Evolutionary conservation across 305 asterid genomes (phyloP).

Genomic region (Fraxinus paxiana): DNA sequence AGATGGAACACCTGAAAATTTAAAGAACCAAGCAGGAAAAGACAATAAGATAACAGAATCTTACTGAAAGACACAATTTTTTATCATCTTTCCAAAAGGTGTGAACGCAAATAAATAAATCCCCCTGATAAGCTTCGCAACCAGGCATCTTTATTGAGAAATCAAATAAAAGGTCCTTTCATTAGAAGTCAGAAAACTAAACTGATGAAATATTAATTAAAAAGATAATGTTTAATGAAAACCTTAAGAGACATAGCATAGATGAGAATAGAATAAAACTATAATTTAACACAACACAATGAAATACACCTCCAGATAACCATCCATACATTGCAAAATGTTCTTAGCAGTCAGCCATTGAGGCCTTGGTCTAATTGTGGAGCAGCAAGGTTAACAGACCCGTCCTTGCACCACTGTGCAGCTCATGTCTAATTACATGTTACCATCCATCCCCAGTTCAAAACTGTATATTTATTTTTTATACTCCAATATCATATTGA

Average conservation of each 20-base stretch:
- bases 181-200: not conserved
- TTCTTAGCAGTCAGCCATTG: not conserved
- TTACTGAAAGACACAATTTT: not conserved
- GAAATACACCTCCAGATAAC: not conserved
- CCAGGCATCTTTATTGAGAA: not conserved
- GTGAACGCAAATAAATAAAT: not conserved
- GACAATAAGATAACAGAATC: slow-evolving; percentile 18
- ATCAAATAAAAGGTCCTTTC: not conserved
- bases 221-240: not conserved
- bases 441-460: not conserved
- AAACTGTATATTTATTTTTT: not conserved
- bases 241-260: not conserved
- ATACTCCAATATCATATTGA: slow-evolving; percentile 2
- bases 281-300: not conserved
- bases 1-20: slow-evolving; percentile 52
- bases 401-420: not conserved
- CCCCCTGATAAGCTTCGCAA: not conserved
- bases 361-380: slow-evolving; percentile 6
- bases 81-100: not conserved
- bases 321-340: not conserved
- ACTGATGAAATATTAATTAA: not conserved
- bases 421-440: slow-evolving; percentile 1
- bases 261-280: not conserved
- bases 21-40: slow-evolving; percentile 16
- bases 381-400: slow-evolving; percentile 7